Conservation (phyloP, 2,329 filamentous ascomycete genomes). For the Arthrinium puccinioides region DNA sequence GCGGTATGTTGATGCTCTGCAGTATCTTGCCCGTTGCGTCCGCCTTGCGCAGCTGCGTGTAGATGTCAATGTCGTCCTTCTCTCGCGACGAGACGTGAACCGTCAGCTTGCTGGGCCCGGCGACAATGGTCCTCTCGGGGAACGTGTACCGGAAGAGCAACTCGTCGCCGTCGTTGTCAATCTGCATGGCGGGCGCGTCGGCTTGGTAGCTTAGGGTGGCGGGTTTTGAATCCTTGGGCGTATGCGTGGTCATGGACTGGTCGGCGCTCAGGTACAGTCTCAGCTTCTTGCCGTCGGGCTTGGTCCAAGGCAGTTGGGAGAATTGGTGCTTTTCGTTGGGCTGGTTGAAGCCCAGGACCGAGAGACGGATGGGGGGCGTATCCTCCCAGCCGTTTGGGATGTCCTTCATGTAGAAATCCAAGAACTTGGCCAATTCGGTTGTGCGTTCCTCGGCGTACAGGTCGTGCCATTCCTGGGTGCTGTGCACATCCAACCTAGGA, state of each 20-base stretch:
- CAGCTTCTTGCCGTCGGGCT: not conserved
- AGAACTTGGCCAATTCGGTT: conserved; percentile 15
- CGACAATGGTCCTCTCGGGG: conserved; percentile 2
- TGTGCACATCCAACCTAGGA: conserved; percentile 13
- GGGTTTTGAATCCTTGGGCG: not conserved
- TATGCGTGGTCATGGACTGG: not conserved
- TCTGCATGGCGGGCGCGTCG: not conserved
- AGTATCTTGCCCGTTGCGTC: conserved; percentile 7
- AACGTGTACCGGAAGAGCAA: conserved; percentile 3
- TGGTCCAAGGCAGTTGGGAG: not conserved
- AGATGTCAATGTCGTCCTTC: conserved; percentile 13
- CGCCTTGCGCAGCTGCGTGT: conserved; percentile 15
- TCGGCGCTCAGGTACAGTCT: not conserved
- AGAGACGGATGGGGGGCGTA: conserved; percentile 7
- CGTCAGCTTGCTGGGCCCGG: conserved; percentile 2
- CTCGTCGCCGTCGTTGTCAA: not conserved
- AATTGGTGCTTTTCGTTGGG: not conserved
- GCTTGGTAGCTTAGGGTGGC: not conserved
- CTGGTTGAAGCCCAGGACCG: conserved; percentile 2
- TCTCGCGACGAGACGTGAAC: conserved; percentile 10
- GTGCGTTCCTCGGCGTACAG: conserved; percentile 13
- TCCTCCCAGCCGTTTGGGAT: conserved; percentile 11
- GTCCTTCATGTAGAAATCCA: conserved; percentile 12
- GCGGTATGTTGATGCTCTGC: conserved; percentile 10
- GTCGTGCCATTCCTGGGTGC: conserved; percentile 21